Percentiles rank a stretch among this genome's conserved stretches.
Evolutionary conservation across 2,329 filamentous ascomycete species (phyloP).

Genomic region (Sclerotinia trifoliorum): DNA sequence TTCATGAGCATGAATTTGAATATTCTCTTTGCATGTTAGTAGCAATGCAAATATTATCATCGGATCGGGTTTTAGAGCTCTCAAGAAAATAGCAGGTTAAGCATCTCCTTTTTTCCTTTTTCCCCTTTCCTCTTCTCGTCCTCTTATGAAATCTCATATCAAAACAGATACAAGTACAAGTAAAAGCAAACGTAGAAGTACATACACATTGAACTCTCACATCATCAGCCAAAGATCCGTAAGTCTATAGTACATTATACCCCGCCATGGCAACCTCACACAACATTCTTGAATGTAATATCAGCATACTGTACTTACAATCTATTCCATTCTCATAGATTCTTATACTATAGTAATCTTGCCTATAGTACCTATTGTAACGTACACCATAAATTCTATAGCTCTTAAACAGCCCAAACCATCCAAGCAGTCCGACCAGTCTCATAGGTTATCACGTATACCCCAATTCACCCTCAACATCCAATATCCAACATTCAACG

Average conservation of each 20-base stretch:
- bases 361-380: too few species aligned
- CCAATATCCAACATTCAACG: too few species aligned
- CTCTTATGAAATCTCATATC: neutral
- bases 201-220: neutral
- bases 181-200: neutral
- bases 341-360: too few species aligned
- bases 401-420: too few species aligned
- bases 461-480: too few species aligned
- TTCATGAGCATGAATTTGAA: conserved; percentile 8
- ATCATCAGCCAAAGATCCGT: neutral
- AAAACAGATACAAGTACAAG: neutral
- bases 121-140: too few species aligned
- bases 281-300: too few species aligned
- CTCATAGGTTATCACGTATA: too few species aligned
- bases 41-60: neutral
- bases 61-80: neutral
- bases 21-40: conserved; percentile 8
- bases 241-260: neutral
- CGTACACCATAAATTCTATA: too few species aligned
- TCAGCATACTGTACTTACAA: too few species aligned
- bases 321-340: too few species aligned
- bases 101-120: neutral
- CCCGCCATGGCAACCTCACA: neutral
- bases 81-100: neutral
- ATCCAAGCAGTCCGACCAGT: too few species aligned